Evolutionary conservation across 2,329 filamentous ascomycete species (phyloP), one percentile per base, ranked within the genome.

Genomic region (Dothideomycetidae sp.): DNA sequence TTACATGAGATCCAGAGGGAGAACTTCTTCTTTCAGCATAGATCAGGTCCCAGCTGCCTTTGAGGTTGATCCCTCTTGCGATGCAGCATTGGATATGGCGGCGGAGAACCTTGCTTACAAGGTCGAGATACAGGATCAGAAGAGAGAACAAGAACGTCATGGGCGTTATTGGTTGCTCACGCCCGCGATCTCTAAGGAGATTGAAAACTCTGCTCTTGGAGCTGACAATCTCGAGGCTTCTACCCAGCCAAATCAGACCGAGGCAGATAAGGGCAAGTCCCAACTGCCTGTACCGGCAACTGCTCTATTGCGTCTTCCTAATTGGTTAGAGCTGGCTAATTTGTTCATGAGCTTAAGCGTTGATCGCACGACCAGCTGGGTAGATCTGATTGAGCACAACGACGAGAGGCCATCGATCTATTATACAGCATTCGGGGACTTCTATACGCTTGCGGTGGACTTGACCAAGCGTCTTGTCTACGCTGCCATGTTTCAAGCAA

Each of bases 391-490:
- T 13, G 66, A 37, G 2, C 33, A 45, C 9, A 41, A 45, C 15
- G 33, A 69, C 3, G 66, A 71, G 39, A 63, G 63, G 3, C 85
- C 85, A 0, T 73, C 78, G 0, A 71, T 93, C 14, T 75, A 79
- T 46, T 71, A 75, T 5, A 85, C 81, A 2, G 75, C 81, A 0
- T 67, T 92, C n/a, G 67, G 72, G 4, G 82, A 90, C 47, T 78
- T 93, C 31, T 68, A 85, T 49, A 70, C 71, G 5, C 56, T 93
- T 2, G 64, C 70, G 0, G 54, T 80, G 1, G 79, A 71, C 37
- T 46, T 90, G 10, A 86, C 81, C 0, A 73, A 71, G 41, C 69
- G 81, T 10, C 58, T 93, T 1, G 63, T 90, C 2, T 72, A 81
- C 32, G 72, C 79, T 0, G 64, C 73, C 0, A 59, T 90, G 0